Base-by-base conservation (phyloP, 2,329 filamentous ascomycete genomes). In the Aspergillus alliaceus region DNA sequence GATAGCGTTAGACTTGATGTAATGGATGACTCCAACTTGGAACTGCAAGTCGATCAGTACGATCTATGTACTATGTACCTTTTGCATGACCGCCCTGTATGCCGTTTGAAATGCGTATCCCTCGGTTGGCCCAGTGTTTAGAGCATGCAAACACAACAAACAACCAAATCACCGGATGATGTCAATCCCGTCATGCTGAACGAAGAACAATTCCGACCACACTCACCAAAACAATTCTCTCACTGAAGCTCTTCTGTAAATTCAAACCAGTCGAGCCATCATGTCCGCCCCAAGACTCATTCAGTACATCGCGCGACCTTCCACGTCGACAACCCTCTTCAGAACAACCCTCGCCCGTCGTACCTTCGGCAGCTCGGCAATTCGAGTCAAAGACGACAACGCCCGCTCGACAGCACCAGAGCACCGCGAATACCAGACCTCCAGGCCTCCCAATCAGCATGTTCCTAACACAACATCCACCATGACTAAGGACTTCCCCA, bases 401-500 rank as follows among this genome's bases (percentile, higher is more conserved):
- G 22, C 75, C 34, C 34, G 34, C 80, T n/a, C n/a, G n/a, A n/a
- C n/a, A n/a, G n/a, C n/a, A n/a, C n/a, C n/a, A 53, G 77, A 79
- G 49, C 81, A 85, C 69, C 79, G 84, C 63, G 79, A 83, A 63
- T 77, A 77, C 59, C 84, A 87, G 72, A 81, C 73, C 29, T 77
- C 82, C 59, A 87, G 83, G 74, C 75, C 81, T 1, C 70, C 84
- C 29, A 87, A 87, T 63, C 85, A 84, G 20, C 82, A 85, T 65
- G 75, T 88, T 70, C 86, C 86, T 31, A 87, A 87, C 71, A 86
- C 84, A 1, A 87, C 78, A 52, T 86, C 84, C 8, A 87, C 85
- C 11, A 84, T 86, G 67, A 78, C 81, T 56, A 86, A 86, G 67
- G 82, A 85, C 62, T 85, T 86, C 77, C 85, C 85, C 24, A 82